Percentiles rank a stretch among this genome's conserved stretches.
phyloP scores from a whole-genome alignment of 31 red algal species.

The Bonnemaisonia californica region DNA sequence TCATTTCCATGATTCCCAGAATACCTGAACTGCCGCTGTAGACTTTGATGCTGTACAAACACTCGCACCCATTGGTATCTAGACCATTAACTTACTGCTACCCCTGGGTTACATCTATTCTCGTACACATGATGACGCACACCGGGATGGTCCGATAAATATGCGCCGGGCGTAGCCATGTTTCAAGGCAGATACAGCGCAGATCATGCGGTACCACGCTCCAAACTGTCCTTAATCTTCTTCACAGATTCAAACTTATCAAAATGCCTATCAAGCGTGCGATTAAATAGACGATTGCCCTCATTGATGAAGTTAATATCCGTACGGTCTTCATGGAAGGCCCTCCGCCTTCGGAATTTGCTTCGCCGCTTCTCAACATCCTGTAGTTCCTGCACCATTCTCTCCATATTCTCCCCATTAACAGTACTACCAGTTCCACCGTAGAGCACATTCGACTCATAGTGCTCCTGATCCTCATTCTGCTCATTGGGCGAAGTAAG shows the following conservation, averaged over 20 bases:
- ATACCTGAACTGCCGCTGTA: too few species aligned
- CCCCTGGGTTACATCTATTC: too few species aligned
- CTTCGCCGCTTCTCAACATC: constrained; percentile 53
- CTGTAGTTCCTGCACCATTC: constrained; percentile 71
- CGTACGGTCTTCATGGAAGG: constrained; percentile 60
- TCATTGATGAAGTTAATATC: constrained; percentile 89
- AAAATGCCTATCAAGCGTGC: constrained; percentile 68
- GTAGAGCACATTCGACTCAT: neutral
- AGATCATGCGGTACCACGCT: constrained; percentile 69
- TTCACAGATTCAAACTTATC: constrained; percentile 79
- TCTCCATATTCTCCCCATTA: constrained; percentile 15
- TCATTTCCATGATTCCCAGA: too few species aligned
- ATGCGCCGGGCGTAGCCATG: too few species aligned
- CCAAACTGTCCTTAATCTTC: constrained; percentile 84
- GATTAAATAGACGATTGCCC: constrained; percentile 80
- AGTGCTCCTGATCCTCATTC: neutral
- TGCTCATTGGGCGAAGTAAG: neutral
- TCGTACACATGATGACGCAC: too few species aligned
- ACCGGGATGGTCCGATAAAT: too few species aligned
- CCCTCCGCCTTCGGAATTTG: constrained; percentile 49
- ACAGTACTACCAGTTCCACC: constrained; percentile 11
- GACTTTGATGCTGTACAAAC: too few species aligned
- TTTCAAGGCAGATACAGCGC: too few species aligned
- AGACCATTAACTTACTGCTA: too few species aligned
- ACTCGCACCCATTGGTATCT: too few species aligned